Evolutionary conservation across 805 yeast species (phyloP), one percentile per base, ranked within the genome.

Genomic region (Ogataea nonfermentans): DNA sequence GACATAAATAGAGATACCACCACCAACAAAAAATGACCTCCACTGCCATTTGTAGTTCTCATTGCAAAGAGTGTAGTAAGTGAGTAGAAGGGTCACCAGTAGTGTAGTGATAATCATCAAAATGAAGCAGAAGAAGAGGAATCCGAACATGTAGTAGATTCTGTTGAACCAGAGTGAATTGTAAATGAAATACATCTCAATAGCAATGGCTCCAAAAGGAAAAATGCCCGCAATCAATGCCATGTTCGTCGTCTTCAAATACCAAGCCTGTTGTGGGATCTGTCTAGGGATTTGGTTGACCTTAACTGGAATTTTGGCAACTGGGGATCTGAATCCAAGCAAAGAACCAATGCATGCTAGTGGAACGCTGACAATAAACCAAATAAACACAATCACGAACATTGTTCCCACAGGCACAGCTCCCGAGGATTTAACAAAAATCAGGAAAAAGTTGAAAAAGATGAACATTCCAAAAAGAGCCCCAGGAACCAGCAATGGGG

Each of bases 41-140:
- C 99, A 93, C 59, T 91, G 97, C 99, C 99, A 93, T 62, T 81
- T 79, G 71, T 95, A 90, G 63, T 93, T 87, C 61, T 93, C 99
- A 35, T 87, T 70, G 59, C 95, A 87, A 49, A 93, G 73, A 4
- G 88, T 76, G 68, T 86, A 84, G 63, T 93, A 93, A 19, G 84
- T 78, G 62, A 88, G 74, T 55, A 91, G 70, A 15, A 89, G 69
- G 0, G 96, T 82, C 22, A 89, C 88, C 44, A 90, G 71, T 10
- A 84, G 72, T 10, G 95, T 83, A 4, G 96, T 89, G 52, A 84
- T 54, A 9, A 86, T 68, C 87, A 88, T 84, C 57, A 90, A 71
- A n/a, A 82, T 48, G 59, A 86, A 81, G 54, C 96, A 89, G 67
- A 90, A 80, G 63, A 90, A 86, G 51, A 91, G 69, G 73, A 91